Base-by-base conservation (phyloP, 2,329 filamentous ascomycete species). In the Claviceps digitariae region DNA sequence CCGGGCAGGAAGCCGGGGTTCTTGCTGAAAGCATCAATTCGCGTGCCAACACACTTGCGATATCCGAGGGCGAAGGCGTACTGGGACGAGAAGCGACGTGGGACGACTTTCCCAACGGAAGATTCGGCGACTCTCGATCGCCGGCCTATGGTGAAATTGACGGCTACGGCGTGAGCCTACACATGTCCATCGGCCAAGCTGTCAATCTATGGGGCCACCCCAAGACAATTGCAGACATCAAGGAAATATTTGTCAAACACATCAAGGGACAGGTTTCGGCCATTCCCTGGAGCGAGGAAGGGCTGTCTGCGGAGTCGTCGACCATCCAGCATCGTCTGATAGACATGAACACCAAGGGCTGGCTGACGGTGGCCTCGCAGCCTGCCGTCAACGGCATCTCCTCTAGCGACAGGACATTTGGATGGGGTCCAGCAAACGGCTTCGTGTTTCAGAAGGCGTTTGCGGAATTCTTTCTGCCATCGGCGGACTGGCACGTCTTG, bases 381-480 rank as follows among this genome's bases (percentile, higher is more conserved):
- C 93, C 93, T 4, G 88, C 91, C 17, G 89, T 96, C 54, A 95
- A 96, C 65, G 90, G 90, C 44, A 71, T 90, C 21, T 79, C 78
- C 38, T 94, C 87, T 29, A 81, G 78, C 48, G 82, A 98, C 66
- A 71, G 78, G 3, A 80, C 87, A 21, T 95, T 95, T 62, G 93
- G 93, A 57, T 98, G 93, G 93, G 93, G 93, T 1, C 93, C 93
- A 0, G 80, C 79, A 50, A 84, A 90, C 62, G 93, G 93, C 20
- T 97, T 95, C 66, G 90, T 97, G 48, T 98, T 96, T 74, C 93
- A 98, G 65, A 98, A 97, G 70, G 86, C 91, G 0, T 98, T 98
- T 68, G 90, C 98, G 51, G 93, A 98, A 67, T 89, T 97, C 71
- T 98, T 98, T 75, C 72, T 95, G 54, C 83, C 90, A 0, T 71